These are phyloP conservation scores for Leccinellum albellum DNA, from an alignment of 768 basidiomycete species.

Conservation along the genomic window DNA sequence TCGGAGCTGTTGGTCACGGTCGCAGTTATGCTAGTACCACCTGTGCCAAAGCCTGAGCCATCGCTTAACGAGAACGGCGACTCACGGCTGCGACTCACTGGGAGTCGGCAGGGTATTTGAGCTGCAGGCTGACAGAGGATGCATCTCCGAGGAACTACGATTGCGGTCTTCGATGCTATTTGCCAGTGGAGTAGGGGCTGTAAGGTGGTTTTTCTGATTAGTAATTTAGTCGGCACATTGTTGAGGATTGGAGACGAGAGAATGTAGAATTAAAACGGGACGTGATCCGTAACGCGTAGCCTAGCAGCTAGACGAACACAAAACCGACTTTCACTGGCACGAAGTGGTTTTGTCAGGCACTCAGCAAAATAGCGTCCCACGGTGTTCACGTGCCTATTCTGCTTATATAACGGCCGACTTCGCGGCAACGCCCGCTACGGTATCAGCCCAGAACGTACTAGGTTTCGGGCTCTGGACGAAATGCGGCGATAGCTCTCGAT, in stretches of 20 bases:
- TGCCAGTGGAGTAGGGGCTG: slow-evolving; percentile 49
- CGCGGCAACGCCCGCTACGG: too few species aligned
- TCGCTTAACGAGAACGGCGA: slow-evolving; percentile 45
- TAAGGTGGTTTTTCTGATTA: slow-evolving; percentile 65
- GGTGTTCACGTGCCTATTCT: too few species aligned
- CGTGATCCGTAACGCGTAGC: slow-evolving; percentile 16
- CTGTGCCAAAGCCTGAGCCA: slow-evolving; percentile 57
- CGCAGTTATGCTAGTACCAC: slow-evolving; percentile 69
- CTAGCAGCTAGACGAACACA: slow-evolving; percentile 1
- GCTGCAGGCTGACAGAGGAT: slow-evolving; percentile 46
- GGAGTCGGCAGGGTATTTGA: slow-evolving; percentile 63
- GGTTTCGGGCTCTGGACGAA: too few species aligned
- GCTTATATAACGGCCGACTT: too few species aligned
- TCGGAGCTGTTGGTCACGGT: slow-evolving; percentile 50
- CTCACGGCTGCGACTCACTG: slow-evolving; percentile 76
- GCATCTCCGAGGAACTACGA: slow-evolving; percentile 48
- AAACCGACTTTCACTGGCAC: too few species aligned
- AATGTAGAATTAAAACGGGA: background rate
- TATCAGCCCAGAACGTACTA: too few species aligned
- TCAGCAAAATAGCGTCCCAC: too few species aligned
- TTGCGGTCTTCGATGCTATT: slow-evolving; percentile 64
- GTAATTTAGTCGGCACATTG: slow-evolving; percentile 65
- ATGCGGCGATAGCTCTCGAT: too few species aligned
- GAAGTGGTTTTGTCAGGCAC: too few species aligned
- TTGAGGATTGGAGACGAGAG: slow-evolving; percentile 41